Base-by-base conservation (phyloP, 129 eudicot species). In the Erigeron canadensis region DNA sequence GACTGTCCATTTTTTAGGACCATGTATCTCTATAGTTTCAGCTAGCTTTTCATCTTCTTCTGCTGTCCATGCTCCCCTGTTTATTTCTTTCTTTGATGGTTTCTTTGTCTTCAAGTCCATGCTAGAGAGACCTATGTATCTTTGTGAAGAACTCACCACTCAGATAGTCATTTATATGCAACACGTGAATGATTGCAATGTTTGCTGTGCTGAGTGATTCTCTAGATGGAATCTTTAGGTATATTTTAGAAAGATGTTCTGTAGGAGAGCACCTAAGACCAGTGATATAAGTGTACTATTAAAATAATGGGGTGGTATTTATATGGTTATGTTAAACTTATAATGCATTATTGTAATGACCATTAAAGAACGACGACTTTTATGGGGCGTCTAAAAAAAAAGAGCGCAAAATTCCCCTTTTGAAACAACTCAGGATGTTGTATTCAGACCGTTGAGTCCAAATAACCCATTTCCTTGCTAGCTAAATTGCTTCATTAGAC, bases 41-140 rank as follows among this genome's bases (percentile, higher is more conserved):
- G 86, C 82, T 45, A 82, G 80, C 69, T 77, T 82, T 73, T 70
- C 69, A 69, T 82, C 80, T 77, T 82, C 80, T 73, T 82, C 83
- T 13, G 74, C 65, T 62, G 82, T 62, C 82, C 82, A 73, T 47
- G 86, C 80, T 69, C 86, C 82, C 46, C 76, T 68, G 69, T 78
- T 77, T 51, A 63, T 72, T 66, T 68, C 77, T 57, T 67, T 81
- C 64, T 67, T 76, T 1, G 4, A 60, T 8, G 73, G 12, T 62
- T 77, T 70, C 15, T 63, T 41, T 23, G 16, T 41, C 43, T 55
- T 77, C 2, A 57, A 51, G 21, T 70, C 76, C 81, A 77, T 77
- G 69, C 18, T 57, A 66, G 21, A 75, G 21, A 12, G 34, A 41
- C 8, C 45, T 67, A 67, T 57, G 74, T 76, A n/a, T 68, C 63